Evolutionary conservation across 1,139 yeast species (phyloP), one percentile per base, ranked within the genome.

Genomic region (Protomyces inundatus): DNA sequence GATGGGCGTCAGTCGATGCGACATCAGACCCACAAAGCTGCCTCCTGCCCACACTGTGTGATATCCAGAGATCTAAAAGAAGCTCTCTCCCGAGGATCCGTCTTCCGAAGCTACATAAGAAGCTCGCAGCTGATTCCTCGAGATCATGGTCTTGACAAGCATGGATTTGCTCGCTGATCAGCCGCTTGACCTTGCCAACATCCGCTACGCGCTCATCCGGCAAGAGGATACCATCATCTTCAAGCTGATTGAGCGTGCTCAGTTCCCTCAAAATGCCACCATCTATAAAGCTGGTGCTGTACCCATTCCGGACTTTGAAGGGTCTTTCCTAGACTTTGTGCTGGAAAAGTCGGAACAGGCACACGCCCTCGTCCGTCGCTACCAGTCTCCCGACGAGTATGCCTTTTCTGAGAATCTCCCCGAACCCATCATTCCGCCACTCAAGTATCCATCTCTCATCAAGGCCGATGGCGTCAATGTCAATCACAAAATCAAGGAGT

Each of bases 151-250:
- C 16, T 33, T 59, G 48, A 61, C 42, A 42, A 73, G 61, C 52
- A 90, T 93, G 97, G 96, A 93, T 75, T 91, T 91, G 74, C 81
- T 83, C 96, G 0, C 97, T 23, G 56, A 46, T n/a, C 39, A 58
- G 32, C 62, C 90, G 6, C 81, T 93, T 65, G 83, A 90, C 72
- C 79, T 93, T 67, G 79, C 79, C 71, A 90, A 93, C 75, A 93
- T 93, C 71, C 85, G 98, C 68, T 84, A 83, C 67, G 88, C 91
- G 30, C 79, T 93, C 64, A 86, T 90, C 54, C 84, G 97, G 61
- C 90, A 93, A 97, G 98, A 93, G 72, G 98, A 93, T 75, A 87
- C 97, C 7, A 90, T 93, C 71, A 88, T 93, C 68, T 93, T 91
- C 79, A 88, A 87, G 66, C 82, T 93, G 70, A 91, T 93, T 68